Evolutionary conservation across 495 filamentous ascomycete genomes (phyloP).

Genomic region (Daldinia bambusicola): DNA sequence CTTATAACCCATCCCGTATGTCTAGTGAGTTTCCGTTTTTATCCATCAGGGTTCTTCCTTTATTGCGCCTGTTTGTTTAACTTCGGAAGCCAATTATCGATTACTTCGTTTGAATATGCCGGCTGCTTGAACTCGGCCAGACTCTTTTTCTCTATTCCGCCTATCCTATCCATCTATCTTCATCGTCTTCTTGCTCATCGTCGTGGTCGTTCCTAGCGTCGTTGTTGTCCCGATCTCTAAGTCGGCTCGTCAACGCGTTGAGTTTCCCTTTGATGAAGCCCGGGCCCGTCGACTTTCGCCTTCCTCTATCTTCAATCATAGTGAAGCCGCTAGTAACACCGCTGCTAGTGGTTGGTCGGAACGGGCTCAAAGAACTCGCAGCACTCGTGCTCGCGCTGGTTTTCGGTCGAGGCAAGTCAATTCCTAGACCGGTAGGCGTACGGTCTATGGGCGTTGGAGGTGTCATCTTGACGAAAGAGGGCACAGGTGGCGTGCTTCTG

Average conservation of each 20-base stretch:
- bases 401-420: conserved; percentile 44
- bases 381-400: conserved; percentile 41
- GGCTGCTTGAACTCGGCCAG: neutral
- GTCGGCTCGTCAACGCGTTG: conserved; percentile 50
- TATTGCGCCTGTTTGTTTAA: conserved; percentile 5
- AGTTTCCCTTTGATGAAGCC: conserved; percentile 55
- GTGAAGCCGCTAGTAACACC: conserved; percentile 14
- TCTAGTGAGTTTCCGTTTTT: neutral
- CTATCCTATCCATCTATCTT: conserved; percentile 25
- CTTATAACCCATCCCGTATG: conserved; percentile 12
- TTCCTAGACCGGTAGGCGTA: conserved; percentile 46
- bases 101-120: conserved; percentile 12
- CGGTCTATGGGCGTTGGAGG: conserved; percentile 52
- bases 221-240: conserved; percentile 50
- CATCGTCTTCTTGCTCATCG: conserved; percentile 33
- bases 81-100: conserved; percentile 23
- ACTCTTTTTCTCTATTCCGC: neutral
- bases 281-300: conserved; percentile 37
- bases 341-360: conserved; percentile 26
- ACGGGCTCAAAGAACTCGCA: conserved; percentile 37
- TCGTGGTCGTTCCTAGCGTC: conserved; percentile 33
- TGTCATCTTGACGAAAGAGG: conserved; percentile 55
- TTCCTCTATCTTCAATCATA: conserved; percentile 34
- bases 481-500: conserved; percentile 42
- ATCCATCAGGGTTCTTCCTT: conserved; percentile 6